Conservation (phyloP, 2,329 filamentous ascomycete species). For the Aspergillus neotritici region DNA sequence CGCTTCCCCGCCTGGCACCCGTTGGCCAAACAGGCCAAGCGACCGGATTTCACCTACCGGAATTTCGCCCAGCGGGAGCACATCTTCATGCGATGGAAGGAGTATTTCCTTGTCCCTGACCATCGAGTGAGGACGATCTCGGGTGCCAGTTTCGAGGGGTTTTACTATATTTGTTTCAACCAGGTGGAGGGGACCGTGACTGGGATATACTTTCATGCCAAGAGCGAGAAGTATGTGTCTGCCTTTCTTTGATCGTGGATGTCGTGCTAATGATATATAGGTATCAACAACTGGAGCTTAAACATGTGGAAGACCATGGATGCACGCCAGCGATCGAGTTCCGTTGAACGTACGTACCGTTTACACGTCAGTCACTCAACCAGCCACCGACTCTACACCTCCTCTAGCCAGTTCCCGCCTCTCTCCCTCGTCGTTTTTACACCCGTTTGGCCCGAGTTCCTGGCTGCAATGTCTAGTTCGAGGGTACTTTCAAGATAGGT, state of each 20-base stretch:
- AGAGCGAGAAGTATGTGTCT: constrained; percentile 82
- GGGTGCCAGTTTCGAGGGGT: constrained; percentile 94
- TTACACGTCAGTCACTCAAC: background rate
- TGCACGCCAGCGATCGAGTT: constrained; percentile 87
- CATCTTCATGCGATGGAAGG: constrained; percentile 99
- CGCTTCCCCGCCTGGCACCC: constrained; percentile 84
- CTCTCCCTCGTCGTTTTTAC: too few relatives aligned
- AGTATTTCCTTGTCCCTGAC: constrained; percentile 93
- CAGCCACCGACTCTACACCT: background rate
- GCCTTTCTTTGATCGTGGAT: background rate
- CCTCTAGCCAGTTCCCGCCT: background rate
- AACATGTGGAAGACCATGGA: constrained; percentile 77
- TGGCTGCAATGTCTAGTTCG: too few relatives aligned
- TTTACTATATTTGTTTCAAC: constrained; percentile 99
- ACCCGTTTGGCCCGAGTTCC: too few relatives aligned
- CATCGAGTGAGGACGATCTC: constrained; percentile 86
- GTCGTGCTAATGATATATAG: constrained; percentile 42
- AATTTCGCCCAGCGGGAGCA: constrained; percentile 76
- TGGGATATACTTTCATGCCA: constrained; percentile 96
- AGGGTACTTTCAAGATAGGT: too few relatives aligned
- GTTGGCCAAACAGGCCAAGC: constrained; percentile 59
- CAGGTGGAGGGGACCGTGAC: constrained; percentile 79
- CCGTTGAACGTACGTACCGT: constrained; percentile 49
- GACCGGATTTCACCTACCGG: constrained; percentile 54
- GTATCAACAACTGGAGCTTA: constrained; percentile 87